Percentiles rank a stretch among this genome's conserved stretches.
These are phyloP conservation scores for Colletotrichum scovillei DNA, from an alignment of 2,329 filamentous ascomycete genomes.

Conservation along the genomic window DNA sequence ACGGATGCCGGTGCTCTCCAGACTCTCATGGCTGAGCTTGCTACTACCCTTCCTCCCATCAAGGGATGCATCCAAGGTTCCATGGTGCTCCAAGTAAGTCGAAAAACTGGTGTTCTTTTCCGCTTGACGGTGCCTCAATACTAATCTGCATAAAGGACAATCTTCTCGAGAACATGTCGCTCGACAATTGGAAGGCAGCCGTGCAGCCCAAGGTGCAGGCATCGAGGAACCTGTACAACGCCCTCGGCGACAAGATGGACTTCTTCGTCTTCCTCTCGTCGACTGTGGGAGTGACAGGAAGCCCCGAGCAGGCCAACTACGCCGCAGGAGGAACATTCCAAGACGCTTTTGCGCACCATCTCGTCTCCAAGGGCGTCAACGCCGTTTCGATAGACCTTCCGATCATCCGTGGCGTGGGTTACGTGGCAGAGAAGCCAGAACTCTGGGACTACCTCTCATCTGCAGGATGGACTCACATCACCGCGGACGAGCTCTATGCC, in stretches of 20 bases:
- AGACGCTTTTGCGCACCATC: constrained; percentile 53
- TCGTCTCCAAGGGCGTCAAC: constrained; percentile 51
- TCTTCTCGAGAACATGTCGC: constrained; percentile 31
- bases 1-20: constrained; percentile 21
- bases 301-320: constrained; percentile 55
- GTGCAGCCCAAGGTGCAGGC: constrained; percentile 48
- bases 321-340: constrained; percentile 55
- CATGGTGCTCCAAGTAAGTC: constrained; percentile 39
- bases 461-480: constrained; percentile 38
- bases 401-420: constrained; percentile 60
- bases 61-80: constrained; percentile 35
- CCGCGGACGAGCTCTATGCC: constrained; percentile 40
- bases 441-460: constrained; percentile 36
- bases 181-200: constrained; percentile 34
- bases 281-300: constrained; percentile 41
- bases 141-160: constrained; percentile 29
- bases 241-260: constrained; percentile 45
- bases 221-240: constrained; percentile 43
- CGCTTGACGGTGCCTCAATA: background rate
- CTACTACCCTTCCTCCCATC: constrained; percentile 24
- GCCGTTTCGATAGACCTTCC: constrained; percentile 65
- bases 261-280: constrained; percentile 51
- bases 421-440: constrained; percentile 58
- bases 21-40: background rate
- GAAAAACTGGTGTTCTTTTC: background rate